Evolutionary conservation across 2,329 filamentous ascomycete genomes (phyloP).

Genomic region (Aspergillus pseudoterreus): DNA sequence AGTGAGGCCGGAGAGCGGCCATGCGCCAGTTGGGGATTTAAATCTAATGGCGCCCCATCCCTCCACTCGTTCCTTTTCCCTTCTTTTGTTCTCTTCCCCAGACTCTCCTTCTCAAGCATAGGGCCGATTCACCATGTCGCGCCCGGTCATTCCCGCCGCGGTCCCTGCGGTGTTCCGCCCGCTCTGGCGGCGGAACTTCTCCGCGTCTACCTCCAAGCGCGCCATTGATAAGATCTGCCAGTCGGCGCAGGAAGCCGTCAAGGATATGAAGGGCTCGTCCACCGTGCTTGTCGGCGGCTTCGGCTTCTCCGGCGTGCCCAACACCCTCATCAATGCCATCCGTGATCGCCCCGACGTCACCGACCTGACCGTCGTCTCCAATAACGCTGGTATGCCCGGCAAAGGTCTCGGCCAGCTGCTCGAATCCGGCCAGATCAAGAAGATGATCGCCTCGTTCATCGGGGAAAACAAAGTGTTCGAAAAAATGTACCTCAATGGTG

Average conservation of each 20-base stretch:
- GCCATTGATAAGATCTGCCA: slow-evolving; percentile 73
- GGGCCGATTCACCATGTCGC: slow-evolving; percentile 24
- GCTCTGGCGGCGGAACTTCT: slow-evolving; percentile 56
- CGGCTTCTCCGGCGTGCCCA: slow-evolving; percentile 62
- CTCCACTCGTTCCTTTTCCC: slow-evolving; percentile 3
- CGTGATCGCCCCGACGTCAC: slow-evolving; percentile 54
- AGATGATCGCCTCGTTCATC: slow-evolving; percentile 72
- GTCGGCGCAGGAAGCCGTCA: slow-evolving; percentile 66
- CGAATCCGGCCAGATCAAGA: slow-evolving; percentile 66
- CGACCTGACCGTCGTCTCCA: slow-evolving; percentile 73
- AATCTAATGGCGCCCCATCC: neutral
- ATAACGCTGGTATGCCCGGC: slow-evolving; percentile 72
- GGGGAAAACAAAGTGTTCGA: slow-evolving; percentile 85
- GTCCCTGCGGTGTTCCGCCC: slow-evolving; percentile 30
- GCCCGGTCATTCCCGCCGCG: slow-evolving; percentile 10
- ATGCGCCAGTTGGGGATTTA: too few species aligned
- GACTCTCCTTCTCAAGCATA: slow-evolving; percentile 6
- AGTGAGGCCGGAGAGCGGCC: too few species aligned
- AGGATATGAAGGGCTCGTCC: slow-evolving; percentile 67
- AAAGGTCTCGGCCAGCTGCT: slow-evolving; percentile 70
- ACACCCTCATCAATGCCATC: slow-evolving; percentile 59
- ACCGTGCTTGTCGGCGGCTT: slow-evolving; percentile 74
- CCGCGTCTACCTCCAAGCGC: slow-evolving; percentile 58
- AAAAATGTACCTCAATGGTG: slow-evolving; percentile 77
- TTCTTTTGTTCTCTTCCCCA: slow-evolving; percentile 4